phyloP scores from a whole-genome alignment of 176 grass and related monocot species.

The Lolium rigidum region DNA sequence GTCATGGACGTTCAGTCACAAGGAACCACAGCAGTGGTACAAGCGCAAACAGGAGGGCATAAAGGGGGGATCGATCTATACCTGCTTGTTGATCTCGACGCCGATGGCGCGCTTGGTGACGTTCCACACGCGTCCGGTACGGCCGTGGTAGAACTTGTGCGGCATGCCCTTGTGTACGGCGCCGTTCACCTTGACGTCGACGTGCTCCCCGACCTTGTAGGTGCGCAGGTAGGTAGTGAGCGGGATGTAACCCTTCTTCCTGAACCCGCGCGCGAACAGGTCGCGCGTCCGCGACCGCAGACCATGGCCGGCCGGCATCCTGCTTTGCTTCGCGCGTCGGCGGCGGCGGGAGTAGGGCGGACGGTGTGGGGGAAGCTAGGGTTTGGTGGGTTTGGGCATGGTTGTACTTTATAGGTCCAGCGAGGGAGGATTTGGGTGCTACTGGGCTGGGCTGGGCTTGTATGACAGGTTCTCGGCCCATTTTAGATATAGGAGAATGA shows the following conservation, averaged over 20 bases:
- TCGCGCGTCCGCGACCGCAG: conserved; percentile 79
- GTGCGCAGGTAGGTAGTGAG: conserved; percentile 85
- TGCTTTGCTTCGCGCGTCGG: conserved; percentile 32
- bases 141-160: conserved; percentile 96
- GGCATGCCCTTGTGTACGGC: conserved; percentile 95
- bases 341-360: conserved; percentile 5
- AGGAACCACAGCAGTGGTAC: too few relatives aligned
- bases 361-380: conserved; percentile 42
- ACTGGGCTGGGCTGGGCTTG: neutral
- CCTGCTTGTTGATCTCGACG: conserved; percentile 99
- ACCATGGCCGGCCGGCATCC: conserved; percentile 88
- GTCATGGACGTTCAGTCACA: neutral
- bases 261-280: conserved; percentile 66
- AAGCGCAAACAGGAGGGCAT: neutral
- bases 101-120: conserved; percentile 98
- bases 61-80: conserved; percentile 4
- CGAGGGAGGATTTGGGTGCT: neutral
- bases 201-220: conserved; percentile 85
- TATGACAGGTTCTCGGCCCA: neutral
- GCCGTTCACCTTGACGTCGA: conserved; percentile 93
- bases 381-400: conserved; percentile 32
- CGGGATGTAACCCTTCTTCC: conserved; percentile 88
- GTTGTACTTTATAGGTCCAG: neutral
- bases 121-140: conserved; percentile 82
- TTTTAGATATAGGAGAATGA: neutral